phyloP scores from a whole-genome alignment of 2,329 filamentous ascomycete genomes.

The Phialophora verrucosa region DNA sequence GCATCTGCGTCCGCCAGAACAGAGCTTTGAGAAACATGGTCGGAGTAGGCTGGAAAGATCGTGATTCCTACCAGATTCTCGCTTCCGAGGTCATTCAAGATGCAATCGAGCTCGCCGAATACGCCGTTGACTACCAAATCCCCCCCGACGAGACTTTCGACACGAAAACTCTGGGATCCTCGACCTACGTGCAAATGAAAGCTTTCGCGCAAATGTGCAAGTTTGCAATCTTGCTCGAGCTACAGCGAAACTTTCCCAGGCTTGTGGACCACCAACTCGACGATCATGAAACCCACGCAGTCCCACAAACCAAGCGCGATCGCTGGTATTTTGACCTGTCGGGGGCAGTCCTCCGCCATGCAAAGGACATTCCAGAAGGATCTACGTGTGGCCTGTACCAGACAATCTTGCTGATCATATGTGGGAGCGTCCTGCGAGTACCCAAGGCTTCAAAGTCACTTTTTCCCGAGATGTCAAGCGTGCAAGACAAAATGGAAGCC shows the following conservation, averaged over 20 bases:
- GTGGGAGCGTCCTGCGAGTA: conserved; percentile 24
- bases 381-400: conserved; percentile 29
- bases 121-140: conserved; percentile 25
- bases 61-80: conserved; percentile 25
- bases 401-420: conserved; percentile 27
- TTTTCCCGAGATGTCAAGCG: not conserved
- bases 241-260: conserved; percentile 28
- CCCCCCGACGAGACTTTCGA: conserved; percentile 27
- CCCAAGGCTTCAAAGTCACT: conserved; percentile 13
- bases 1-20: conserved; percentile 29
- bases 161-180: conserved; percentile 26
- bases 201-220: conserved; percentile 29
- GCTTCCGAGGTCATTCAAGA: conserved; percentile 27
- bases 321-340: conserved; percentile 30
- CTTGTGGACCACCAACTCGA: conserved; percentile 21
- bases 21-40: conserved; percentile 26
- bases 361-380: conserved; percentile 28
- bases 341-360: conserved; percentile 24
- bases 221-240: conserved; percentile 29
- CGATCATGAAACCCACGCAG: conserved; percentile 14
- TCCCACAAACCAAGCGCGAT: conserved; percentile 19
- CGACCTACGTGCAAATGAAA: conserved; percentile 25
- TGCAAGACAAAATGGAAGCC: conserved; percentile 23
- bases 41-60: conserved; percentile 25
- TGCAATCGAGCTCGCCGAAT: conserved; percentile 24